Evolutionary conservation across 805 yeast species (phyloP), one percentile per base, ranked within the genome.

Genomic region (Schwanniomyces sp.): DNA sequence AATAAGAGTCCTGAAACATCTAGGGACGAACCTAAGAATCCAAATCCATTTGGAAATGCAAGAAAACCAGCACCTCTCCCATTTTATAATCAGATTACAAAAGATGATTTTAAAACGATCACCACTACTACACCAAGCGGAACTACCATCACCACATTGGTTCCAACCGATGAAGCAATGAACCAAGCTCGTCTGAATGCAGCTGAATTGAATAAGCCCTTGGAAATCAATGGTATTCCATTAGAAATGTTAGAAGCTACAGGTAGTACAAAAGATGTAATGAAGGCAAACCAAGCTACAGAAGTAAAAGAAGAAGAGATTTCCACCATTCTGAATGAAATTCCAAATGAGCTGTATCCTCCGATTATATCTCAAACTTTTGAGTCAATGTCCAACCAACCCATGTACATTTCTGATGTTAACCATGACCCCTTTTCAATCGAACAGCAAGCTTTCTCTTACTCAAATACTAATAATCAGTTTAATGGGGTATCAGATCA

Each of bases 61-160:
- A 64, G 57, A 64, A 67, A 70, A 45, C 76, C 86, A 6, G 79
- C 79, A 17, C 97, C 97, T 8, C 69, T 91, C 40, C 97, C 97
- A 7, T 86, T 91, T 59, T 91, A 90, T 66, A 88, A 88, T 60
- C 96, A 91, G 64, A 91, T 91, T 59, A 86, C 91, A 27, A 85
- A 83, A 56, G 97, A 91, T 63, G 92, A 89, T 63, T 91, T 89
- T 69, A 86, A 85, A 43, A 85, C 96, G 0, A 82, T 87, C 27
- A 85, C 91, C 1, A 83, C 89, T 2, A 91, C 96, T 0, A 86
- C 96, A 0, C 96, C 96, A 1, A 88, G 88, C 55, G 97, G 97
- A 46, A 91, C 97, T 0, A 88, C 97, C 0, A 78, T 90, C 18
- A 91, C 97, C 0, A 90, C 91, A 0, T 76, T 91, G 53, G 91